Evolutionary conservation across 2,329 filamentous ascomycete species (phyloP).

Genomic region (Plectosphaerella sp.): DNA sequence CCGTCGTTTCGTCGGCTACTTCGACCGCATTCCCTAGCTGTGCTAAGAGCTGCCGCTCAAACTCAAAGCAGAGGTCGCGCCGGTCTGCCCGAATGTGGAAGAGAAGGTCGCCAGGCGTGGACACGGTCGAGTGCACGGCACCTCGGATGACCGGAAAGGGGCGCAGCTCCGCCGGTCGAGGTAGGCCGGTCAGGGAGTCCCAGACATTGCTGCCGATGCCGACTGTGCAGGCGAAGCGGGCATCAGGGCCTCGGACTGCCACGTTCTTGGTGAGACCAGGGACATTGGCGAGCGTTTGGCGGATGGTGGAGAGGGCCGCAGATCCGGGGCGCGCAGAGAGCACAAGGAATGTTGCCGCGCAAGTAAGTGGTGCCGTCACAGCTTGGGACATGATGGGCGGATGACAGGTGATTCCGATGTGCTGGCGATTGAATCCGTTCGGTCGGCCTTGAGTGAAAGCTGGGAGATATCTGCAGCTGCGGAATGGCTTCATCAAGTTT

Average conservation of each 20-base stretch:
- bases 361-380: no score
- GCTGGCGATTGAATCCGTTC: no score
- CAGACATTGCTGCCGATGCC: conserved; percentile 50
- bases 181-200: conserved; percentile 38
- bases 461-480: no score
- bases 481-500: no score
- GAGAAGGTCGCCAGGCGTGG: conserved; percentile 52
- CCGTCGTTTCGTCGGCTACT: conserved; percentile 47
- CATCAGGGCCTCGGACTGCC: conserved; percentile 40
- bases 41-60: conserved; percentile 50
- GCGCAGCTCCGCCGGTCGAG: conserved; percentile 46
- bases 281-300: conserved; percentile 37
- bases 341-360: conserved; percentile 47
- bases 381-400: no score
- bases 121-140: conserved; percentile 42
- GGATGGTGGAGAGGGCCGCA: conserved; percentile 32
- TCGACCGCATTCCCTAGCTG: conserved; percentile 39
- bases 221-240: conserved; percentile 46
- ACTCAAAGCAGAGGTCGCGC: conserved; percentile 53
- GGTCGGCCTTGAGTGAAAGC: no score
- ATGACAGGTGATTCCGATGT: no score
- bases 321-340: conserved; percentile 31
- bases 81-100: conserved; percentile 56
- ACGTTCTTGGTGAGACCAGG: conserved; percentile 47
- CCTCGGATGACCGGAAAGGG: conserved; percentile 45